A percentile compares a stretch with the other conserved stretches of the same genome.
Conservation (phyloP, 805 yeast species). For the Kodamaea jinghongensis region DNA sequence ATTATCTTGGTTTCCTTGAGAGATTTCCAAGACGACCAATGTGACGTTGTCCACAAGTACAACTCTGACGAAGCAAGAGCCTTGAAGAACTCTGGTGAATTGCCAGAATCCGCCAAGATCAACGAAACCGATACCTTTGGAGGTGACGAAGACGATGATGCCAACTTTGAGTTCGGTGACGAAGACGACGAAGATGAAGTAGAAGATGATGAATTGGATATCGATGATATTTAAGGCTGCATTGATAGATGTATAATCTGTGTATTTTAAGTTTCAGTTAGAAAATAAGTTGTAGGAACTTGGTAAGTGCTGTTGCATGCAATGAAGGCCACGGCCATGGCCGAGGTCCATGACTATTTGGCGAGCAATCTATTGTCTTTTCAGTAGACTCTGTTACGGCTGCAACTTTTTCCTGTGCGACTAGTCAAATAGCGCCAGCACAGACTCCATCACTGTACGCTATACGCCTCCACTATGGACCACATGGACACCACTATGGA, state of each 20-base stretch:
- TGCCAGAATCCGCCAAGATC: constrained; percentile 95
- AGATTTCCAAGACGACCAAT: constrained; percentile 97
- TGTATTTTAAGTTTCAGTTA: constrained; percentile 1
- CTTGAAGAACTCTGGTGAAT: constrained; percentile 90
- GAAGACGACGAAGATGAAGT: constrained; percentile 79
- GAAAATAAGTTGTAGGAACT: too few relatives aligned
- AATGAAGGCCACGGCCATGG: too few relatives aligned
- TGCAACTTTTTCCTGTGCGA: too few relatives aligned
- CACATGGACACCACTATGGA: too few relatives aligned
- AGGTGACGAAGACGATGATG: constrained; percentile 95
- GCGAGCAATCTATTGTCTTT: too few relatives aligned
- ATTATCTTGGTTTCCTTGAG: constrained; percentile 92
- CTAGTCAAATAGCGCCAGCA: too few relatives aligned
- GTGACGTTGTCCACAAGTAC: constrained; percentile 96
- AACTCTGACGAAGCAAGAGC: constrained; percentile 98
- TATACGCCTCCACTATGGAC: too few relatives aligned
- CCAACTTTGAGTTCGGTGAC: constrained; percentile 96
- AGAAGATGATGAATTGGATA: constrained; percentile 71
- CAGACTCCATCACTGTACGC: too few relatives aligned
- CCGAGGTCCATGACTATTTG: too few relatives aligned
- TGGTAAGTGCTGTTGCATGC: too few relatives aligned
- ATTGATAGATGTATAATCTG: constrained; percentile 8
- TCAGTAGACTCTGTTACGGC: too few relatives aligned
- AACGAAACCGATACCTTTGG: constrained; percentile 97
- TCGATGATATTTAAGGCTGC: constrained; percentile 80